Percentiles rank a stretch among this genome's conserved stretches.
Conservation (phyloP, 1,284 basidiomycete genomes). For the Tetrapyrgos nigripes region DNA sequence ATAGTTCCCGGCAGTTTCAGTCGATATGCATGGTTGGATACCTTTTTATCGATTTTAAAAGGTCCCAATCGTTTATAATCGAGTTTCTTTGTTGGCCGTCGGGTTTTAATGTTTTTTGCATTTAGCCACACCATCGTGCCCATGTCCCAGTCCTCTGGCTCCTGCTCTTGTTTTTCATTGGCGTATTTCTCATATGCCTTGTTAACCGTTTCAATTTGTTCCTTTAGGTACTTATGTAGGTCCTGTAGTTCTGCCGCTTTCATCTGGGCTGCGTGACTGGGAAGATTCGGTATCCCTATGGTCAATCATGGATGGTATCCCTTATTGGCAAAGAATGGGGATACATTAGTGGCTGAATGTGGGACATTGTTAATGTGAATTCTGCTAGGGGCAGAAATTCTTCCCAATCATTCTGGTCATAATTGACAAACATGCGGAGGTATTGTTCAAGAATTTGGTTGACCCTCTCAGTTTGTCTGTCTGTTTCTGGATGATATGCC, state of each 20-base stretch:
- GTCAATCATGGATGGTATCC: conserved; percentile 1
- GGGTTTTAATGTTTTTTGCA: neutral
- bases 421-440: conserved; percentile 6
- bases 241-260: neutral
- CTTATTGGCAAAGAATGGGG: neutral
- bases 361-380: too few species aligned
- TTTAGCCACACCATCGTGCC: conserved; percentile 9
- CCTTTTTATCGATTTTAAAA: too few species aligned
- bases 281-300: neutral
- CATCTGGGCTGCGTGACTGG: neutral
- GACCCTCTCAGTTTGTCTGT: conserved; percentile 9
- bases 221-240: neutral
- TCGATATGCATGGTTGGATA: too few species aligned
- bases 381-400: conserved; percentile 7
- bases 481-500: conserved; percentile 8
- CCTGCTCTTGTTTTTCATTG: neutral
- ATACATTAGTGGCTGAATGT: too few species aligned
- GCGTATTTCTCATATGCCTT: neutral
- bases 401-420: conserved; percentile 9
- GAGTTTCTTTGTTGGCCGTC: too few species aligned
- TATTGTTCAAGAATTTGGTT: conserved; percentile 6
- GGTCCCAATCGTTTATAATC: too few species aligned
- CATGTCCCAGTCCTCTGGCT: neutral
- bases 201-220: neutral
- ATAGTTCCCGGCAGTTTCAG: too few species aligned